Base-by-base conservation (phyloP, 495 filamentous ascomycete species). In the Recurvomyces mirabilis region DNA sequence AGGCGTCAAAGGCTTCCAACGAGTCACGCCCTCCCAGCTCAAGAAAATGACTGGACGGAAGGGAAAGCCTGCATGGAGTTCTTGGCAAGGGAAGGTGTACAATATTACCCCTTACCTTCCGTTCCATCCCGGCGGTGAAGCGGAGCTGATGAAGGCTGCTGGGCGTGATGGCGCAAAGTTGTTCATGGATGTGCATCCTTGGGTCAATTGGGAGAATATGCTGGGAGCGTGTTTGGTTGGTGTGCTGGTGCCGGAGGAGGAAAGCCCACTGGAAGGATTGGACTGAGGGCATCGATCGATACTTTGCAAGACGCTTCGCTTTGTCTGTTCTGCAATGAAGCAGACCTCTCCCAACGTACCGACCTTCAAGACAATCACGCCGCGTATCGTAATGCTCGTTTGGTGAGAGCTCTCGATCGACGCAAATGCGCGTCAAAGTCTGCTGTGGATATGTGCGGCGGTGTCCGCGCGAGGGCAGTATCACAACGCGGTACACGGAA, bases 151-250 rank as follows among this genome's bases (percentile, higher is more conserved):
- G 61, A 71, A 82, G 18, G 80, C 72, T 13, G 89, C 87, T 1
- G 91, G 85, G 14, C 71, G 75, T 49, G 81, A 87, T 56, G 84
- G 78, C 26, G 77, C 71, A 5, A 78, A 77, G 66, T 53, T 98
- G 56, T 96, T 98, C 61, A 77, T 80, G 49, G 87, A 94, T 67
- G 74, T 88, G 18, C 91, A 98, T 69, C 87, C 89, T 14, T 98
- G 93, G 91, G 89, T 98, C 9, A 98, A 93, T 55, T 93, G 85
- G 70, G 93, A 96, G 67, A 83, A 81, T 3, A 94, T 98, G 75
- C 63, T 98, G 41, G 75, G 77, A 19, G 75, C 81, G 55, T 95
- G 89, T 61, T 55, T 94, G 50, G 72, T 98, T 3, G 91, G 91
- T 1, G 77, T 94, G 23, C 65, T 86, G 60, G 86, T 96, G 29